A percentile compares a stretch with the other conserved stretches of the same genome.
Evolutionary conservation across 164 flowering plant species (phyloP).

Genomic region (Dillenia turbinata): DNA sequence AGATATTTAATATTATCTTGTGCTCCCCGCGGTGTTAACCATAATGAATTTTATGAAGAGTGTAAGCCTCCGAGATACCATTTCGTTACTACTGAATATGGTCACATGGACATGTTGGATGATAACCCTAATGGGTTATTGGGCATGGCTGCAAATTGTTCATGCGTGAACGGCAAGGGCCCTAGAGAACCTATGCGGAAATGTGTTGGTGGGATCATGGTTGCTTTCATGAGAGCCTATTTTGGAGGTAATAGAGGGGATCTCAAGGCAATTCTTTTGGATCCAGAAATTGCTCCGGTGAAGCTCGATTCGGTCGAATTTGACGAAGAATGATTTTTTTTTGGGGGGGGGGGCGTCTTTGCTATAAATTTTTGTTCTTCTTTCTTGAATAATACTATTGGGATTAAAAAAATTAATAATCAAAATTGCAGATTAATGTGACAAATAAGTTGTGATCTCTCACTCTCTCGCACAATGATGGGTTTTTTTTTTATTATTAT

Average conservation of each 20-base stretch:
- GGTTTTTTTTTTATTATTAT: no score
- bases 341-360: no score
- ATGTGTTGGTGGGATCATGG: conserved; percentile 42
- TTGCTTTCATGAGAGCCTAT: conserved; percentile 36
- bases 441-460: no score
- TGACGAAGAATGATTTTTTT: conserved; percentile 1
- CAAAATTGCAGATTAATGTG: no score
- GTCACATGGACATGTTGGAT: conserved; percentile 47
- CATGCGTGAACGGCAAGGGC: conserved; percentile 29
- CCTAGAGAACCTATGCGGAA: conserved; percentile 36
- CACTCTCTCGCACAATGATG: no score
- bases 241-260: conserved; percentile 14
- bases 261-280: conserved; percentile 17
- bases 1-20: conserved; percentile 18
- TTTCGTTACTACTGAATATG: conserved; percentile 32
- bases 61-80: conserved; percentile 21
- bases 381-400: no score
- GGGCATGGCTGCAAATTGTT: not conserved
- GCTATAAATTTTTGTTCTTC: no score
- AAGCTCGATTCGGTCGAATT: conserved; percentile 20
- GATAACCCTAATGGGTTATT: conserved; percentile 14
- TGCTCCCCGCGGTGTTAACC: conserved; percentile 38
- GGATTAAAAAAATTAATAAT: no score
- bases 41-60: conserved; percentile 30
- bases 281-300: conserved; percentile 26